These are phyloP conservation scores for Carex sylvatica DNA, from an alignment of 202 grass and related monocot species.

Conservation along the genomic window DNA sequence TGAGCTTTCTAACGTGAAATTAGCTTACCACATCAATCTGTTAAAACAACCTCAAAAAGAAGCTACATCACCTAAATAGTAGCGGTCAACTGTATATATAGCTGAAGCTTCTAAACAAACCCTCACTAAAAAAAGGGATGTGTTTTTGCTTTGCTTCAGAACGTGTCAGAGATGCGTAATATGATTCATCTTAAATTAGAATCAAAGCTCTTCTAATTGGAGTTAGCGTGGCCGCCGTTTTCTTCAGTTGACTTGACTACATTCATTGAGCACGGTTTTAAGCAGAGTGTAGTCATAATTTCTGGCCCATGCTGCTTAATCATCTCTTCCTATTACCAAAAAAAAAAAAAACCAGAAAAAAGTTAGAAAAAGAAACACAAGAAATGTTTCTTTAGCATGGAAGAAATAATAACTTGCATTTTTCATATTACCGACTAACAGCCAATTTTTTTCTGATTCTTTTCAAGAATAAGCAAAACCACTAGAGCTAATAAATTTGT, in stretches of 20 bases:
- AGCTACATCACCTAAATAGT: slow-evolving; percentile 18
- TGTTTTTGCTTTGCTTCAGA: background rate
- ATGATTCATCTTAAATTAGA: slow-evolving; percentile 18
- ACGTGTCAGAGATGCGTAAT: slow-evolving; percentile 17
- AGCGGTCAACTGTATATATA: slow-evolving; percentile 18
- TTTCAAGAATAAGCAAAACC: background rate
- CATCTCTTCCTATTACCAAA: slow-evolving; percentile 37
- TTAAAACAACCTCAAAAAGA: slow-evolving; percentile 17
- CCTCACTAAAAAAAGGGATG: slow-evolving; percentile 12
- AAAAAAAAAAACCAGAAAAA: background rate
- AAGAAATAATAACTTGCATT: no score
- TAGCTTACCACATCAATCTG: slow-evolving; percentile 19
- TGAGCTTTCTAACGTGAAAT: slow-evolving; percentile 25
- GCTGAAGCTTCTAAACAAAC: slow-evolving; percentile 2
- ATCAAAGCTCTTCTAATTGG: slow-evolving; percentile 15
- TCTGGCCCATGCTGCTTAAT: slow-evolving; percentile 25
- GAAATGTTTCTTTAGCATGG: background rate
- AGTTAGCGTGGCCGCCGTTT: slow-evolving; percentile 21
- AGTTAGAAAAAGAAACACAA: background rate
- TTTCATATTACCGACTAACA: background rate
- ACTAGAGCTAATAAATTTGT: background rate
- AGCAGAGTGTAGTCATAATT: slow-evolving; percentile 48
- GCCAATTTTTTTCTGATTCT: background rate
- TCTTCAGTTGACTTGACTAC: background rate
- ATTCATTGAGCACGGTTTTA: slow-evolving; percentile 32